Evolutionary conservation across 345 rosid species (phyloP), one percentile per base, ranked within the genome.

Genomic region (Durio zibethinus): DNA sequence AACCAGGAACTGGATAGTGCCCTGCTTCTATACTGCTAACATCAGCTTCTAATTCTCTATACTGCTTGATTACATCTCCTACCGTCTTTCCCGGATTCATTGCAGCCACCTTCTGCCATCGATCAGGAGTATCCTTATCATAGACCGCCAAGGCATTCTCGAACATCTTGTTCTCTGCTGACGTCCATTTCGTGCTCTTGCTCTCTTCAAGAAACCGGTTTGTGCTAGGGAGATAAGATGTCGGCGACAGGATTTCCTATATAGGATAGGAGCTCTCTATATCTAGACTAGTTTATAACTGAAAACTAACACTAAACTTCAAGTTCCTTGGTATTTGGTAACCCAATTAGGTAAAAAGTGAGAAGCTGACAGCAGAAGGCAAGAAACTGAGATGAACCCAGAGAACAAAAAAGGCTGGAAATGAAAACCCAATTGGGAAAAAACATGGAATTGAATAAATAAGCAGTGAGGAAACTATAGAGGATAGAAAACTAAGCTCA

Each of bases 111-210:
- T 79, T 83, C 43, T 81, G 76, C 96, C 96, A 91, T 52, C 93
- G 83, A 76, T 91, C 93, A 6, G 89, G 90, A 0, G 87, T 85
- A 47, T 93, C 94, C 83, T 87, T 83, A 42, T 92, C 98, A 35
- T 84, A 78, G 33, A 85, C 83, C 5, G 97, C 99, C 47, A 96
- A 80, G 62, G 98, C 97, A 76, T 87, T 91, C 83, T 96, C 97
- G 45, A 96, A 96, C 77, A 81, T 77, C 82, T 96, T 96, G 90
- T 96, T 90, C 85, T 96, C 98, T 2, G 85, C 92, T 1, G 81
- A 82, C 4, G 94, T 93, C 99, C 97, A 96, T 77, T 80, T 86
- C 14, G 87, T 77, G 69, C 76, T 72, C 81, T 75, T 83, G 80
- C 77, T 83, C 42, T 87, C 97, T 74, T 89, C 88, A 36, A 80